Evolutionary conservation across 352 stramenopile genomes (phyloP).

Genomic region (Globisporangium paroecandrum): DNA sequence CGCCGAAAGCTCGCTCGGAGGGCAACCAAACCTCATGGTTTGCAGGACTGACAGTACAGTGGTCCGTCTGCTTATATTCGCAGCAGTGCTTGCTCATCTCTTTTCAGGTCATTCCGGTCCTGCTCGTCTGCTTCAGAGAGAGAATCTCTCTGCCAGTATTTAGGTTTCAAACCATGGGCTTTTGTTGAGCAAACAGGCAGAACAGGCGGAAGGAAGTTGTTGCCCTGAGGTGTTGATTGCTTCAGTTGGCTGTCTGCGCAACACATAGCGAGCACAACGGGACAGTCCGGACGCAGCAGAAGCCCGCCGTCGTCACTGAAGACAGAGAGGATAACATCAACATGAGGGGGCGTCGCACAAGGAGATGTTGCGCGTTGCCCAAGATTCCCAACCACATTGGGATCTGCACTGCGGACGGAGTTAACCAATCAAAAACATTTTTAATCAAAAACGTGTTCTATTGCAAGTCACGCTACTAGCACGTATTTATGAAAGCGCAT

Average conservation of each 20-base stretch:
- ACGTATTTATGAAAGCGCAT: background rate
- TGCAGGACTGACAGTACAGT: background rate
- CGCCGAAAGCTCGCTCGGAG: no score
- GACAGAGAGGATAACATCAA: background rate
- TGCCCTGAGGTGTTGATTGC: background rate
- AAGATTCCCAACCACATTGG: background rate
- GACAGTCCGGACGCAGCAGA: background rate
- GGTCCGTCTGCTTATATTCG: background rate
- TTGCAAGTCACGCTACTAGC: background rate
- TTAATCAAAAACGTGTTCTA: background rate
- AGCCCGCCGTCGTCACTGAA: background rate
- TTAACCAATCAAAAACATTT: background rate
- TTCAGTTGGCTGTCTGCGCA: background rate
- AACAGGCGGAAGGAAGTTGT: background rate
- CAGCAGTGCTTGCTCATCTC: background rate
- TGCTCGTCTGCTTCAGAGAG: background rate
- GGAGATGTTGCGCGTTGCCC: background rate
- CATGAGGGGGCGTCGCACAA: background rate
- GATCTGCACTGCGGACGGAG: background rate
- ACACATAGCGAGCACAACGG: background rate
- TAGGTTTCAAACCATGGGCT: background rate
- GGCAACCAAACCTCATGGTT: no score
- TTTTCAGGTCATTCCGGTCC: background rate
- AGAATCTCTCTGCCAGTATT: background rate
- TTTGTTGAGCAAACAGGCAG: background rate